Evolutionary conservation across 2,329 filamentous ascomycete species (phyloP), one percentile per base, ranked within the genome.

Genomic region (Cercospora sp.): DNA sequence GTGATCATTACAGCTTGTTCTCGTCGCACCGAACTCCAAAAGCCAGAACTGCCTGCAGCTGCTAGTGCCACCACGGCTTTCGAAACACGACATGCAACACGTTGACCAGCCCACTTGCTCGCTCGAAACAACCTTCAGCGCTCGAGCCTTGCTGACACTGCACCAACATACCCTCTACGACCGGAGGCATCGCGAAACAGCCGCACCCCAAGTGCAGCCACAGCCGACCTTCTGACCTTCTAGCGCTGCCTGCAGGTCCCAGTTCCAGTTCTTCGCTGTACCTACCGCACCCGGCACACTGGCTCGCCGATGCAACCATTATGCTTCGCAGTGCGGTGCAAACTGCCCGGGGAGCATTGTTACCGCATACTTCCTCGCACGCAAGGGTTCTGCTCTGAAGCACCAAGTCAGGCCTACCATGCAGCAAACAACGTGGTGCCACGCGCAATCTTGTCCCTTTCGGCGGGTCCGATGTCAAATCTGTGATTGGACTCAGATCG

Each of bases 401-500:
- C 62, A 58, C 62, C 5, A 30, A 37, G 30, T 30, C 49, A 57
- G 28, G 51, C 34, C 53, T 64, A 28, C 32, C 62, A 59, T 34
- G 62, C 62, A 64, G 51, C 62, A 58, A 57, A 58, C 62, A 64
- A 58, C 62, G 62, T 64, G 62, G 62, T 63, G 45, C 61, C 61
- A 63, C 61, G 61, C 61, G 28, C 21, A 7, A 18, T 18, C 5
- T 40, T 49, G 34, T n/a, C 60, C 60, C 34, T 62, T 7, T 21
- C 18, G 5, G 32, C 55, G 55, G 55, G 55, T 28, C 30, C 55
- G 3, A 24, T 28, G 12, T 28, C 2, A 28, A 26, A 2, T 26
- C 5, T 7, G 49, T 26, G 24, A 16, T 53, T 53, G 49, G 18
- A 26, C 12, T 53, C 49, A n/a, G 49, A 53, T 24, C 5, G 49